Evolutionary conservation across 176 grass and related monocot genomes (phyloP).

Genomic region (Oryza coarctata): DNA sequence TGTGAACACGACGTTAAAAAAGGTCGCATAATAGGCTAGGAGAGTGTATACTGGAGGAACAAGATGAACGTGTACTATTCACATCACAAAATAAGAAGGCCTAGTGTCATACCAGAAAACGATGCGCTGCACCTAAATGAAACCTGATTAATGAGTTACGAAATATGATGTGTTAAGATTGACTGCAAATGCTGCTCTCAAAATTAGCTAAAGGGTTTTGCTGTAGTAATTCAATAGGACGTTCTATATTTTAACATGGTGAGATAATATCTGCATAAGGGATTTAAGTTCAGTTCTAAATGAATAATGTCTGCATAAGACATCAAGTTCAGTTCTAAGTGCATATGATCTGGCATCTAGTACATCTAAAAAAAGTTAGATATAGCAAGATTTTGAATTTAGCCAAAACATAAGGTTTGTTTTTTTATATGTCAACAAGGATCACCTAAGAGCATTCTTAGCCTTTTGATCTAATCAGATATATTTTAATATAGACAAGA

Average conservation of each 20-base stretch:
- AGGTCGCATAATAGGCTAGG: not conserved
- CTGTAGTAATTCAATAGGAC: not conserved
- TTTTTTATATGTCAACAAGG: not conserved
- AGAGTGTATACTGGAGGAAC: not conserved
- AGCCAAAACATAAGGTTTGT: not conserved
- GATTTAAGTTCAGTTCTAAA: not conserved
- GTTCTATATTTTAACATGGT: not conserved
- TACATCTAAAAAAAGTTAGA: not conserved
- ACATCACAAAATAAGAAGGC: not conserved
- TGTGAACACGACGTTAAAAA: not conserved
- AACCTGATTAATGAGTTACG: conserved; percentile 5
- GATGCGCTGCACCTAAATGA: not conserved
- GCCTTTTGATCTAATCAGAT: not conserved
- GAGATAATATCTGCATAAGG: not conserved
- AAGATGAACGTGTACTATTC: not conserved
- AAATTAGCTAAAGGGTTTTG: not conserved
- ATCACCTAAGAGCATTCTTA: not conserved
- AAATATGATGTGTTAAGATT: conserved; percentile 10
- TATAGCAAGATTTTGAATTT: not conserved
- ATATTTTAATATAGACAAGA: not conserved
- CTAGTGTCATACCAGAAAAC: not conserved
- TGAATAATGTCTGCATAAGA: not conserved
- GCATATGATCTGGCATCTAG: not conserved
- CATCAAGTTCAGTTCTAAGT: conserved; percentile 1
- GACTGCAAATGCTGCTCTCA: not conserved